Evolutionary conservation across 805 yeast genomes (phyloP).

Genomic region (Candida yuanshanica): DNA sequence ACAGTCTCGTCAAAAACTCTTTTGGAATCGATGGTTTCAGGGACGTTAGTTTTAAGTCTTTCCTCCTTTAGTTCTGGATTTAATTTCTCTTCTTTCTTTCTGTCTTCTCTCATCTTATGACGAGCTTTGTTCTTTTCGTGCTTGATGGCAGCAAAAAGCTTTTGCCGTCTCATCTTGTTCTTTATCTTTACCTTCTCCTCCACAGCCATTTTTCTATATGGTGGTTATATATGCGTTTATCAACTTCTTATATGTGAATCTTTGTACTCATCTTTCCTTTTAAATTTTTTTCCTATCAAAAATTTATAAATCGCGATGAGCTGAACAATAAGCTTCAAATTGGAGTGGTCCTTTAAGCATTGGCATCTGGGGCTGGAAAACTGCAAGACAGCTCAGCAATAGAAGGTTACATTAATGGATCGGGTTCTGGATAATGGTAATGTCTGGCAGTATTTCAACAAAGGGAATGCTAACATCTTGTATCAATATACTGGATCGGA

Average conservation of each 20-base stretch:
- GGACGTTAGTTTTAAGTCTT: constrained; percentile 43
- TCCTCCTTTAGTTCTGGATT: constrained; percentile 80
- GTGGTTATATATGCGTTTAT: background rate
- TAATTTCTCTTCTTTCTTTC: constrained; percentile 82
- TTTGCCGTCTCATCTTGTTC: constrained; percentile 77
- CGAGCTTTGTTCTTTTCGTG: constrained; percentile 71
- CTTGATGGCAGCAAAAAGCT: constrained; percentile 66
- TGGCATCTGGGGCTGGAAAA: no score
- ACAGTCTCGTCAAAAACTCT: constrained; percentile 25
- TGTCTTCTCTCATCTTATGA: constrained; percentile 68
- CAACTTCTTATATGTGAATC: background rate
- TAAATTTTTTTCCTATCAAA: constrained; percentile 1
- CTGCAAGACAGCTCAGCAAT: no score
- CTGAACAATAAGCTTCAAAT: no score
- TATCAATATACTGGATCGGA: constrained; percentile 34
- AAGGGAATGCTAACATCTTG: constrained; percentile 46
- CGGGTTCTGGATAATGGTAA: background rate
- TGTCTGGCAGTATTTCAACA: constrained; percentile 40
- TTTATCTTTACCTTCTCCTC: constrained; percentile 44
- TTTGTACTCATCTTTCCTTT: background rate
- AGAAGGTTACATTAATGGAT: no score
- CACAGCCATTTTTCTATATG: constrained; percentile 13
- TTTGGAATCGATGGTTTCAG: constrained; percentile 23
- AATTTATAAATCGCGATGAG: no score
- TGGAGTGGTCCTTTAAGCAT: no score